Conservation (phyloP, 2,329 filamentous ascomycete species). For the Paracamarosporium sp. region DNA sequence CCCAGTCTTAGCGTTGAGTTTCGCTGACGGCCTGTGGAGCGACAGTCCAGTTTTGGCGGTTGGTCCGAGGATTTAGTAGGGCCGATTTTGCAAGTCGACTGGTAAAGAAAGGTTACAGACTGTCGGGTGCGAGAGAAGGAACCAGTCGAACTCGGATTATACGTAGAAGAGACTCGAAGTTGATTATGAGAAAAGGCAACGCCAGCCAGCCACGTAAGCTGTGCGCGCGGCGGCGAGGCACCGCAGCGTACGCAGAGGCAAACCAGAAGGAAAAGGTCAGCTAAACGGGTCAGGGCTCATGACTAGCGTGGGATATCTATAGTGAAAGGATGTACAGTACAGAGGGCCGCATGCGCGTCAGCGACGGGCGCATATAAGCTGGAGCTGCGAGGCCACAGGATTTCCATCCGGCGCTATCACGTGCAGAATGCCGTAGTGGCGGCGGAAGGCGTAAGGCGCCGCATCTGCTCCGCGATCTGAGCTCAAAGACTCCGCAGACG, state of each 20-base stretch:
- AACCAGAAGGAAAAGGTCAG: neutral
- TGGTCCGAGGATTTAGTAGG: neutral
- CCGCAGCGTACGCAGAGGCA: neutral
- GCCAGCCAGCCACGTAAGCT: slow-evolving; percentile 31
- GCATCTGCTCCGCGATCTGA: neutral
- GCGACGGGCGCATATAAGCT: slow-evolving; percentile 1
- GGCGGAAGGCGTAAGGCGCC: neutral
- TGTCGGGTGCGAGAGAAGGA: neutral
- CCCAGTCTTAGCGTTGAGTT: slow-evolving; percentile 3
- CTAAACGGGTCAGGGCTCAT: neutral
- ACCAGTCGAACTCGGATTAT: slow-evolving; percentile 3
- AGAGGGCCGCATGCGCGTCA: neutral
- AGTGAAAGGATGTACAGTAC: slow-evolving; percentile 2
- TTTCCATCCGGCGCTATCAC: neutral
- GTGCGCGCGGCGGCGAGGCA: slow-evolving; percentile 18
- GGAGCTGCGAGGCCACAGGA: neutral
- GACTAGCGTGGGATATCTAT: slow-evolving; percentile 1
- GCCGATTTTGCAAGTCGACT: neutral
- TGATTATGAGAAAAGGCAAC: slow-evolving; percentile 28
- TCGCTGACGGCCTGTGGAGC: neutral
- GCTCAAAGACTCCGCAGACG: slow-evolving; percentile 4
- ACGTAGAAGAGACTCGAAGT: slow-evolving; percentile 21
- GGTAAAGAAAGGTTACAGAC: neutral
- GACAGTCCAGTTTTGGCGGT: neutral
- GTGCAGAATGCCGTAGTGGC: slow-evolving; percentile 1